Evolutionary conservation across 495 filamentous ascomycete species (phyloP), one percentile per base, ranked within the genome.

Genomic region (Penicillium soppii): DNA sequence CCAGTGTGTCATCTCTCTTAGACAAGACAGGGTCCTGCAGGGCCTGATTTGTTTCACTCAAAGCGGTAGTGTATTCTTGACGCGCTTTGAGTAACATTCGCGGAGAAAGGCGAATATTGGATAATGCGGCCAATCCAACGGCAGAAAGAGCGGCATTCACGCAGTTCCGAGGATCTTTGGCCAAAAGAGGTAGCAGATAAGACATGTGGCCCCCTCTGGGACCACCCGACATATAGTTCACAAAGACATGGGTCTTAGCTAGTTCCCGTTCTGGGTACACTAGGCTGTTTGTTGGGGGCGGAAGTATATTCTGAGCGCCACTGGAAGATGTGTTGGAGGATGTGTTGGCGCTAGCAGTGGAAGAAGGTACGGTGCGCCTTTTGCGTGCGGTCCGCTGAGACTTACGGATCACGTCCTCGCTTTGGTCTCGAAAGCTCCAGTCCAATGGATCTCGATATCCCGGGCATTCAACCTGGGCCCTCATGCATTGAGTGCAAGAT

Each of bases 371-470:
- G 15, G 7, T 37, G 35, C 33, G 41, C 33, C 40, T 45, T 21
- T 46, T 52, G 15, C 25, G 30, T 33, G 42, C 12, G 9, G 32
- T 4, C 17, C 43, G 54, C 22, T 48, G 50, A n/a, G 39, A 41
- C 21, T 47, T 53, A 12, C 48, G 43, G 20, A 57, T 57, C 2
- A 52, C 54, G n/a, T 57, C 49, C 0, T 52, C 25, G 43, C 48
- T 58, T 25, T 58, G 55, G 13, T 58, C 50, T 5, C 55, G 45
- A 22, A 58, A 58, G 23, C 39, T 32, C 26, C 43, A 27, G 13
- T 53, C 45, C 10, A 54, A 23, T 21, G 23, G 29, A 39, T 52
- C 30, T 33, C 56, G 52, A 52, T 59, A 59, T 7, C 56, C 56
- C 2, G 56, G 56, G 26, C 56, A 59, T 5, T 55, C 52, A 0